Conservation (phyloP, 1,139 yeast genomes). For the Arxiozyma bovina region DNA sequence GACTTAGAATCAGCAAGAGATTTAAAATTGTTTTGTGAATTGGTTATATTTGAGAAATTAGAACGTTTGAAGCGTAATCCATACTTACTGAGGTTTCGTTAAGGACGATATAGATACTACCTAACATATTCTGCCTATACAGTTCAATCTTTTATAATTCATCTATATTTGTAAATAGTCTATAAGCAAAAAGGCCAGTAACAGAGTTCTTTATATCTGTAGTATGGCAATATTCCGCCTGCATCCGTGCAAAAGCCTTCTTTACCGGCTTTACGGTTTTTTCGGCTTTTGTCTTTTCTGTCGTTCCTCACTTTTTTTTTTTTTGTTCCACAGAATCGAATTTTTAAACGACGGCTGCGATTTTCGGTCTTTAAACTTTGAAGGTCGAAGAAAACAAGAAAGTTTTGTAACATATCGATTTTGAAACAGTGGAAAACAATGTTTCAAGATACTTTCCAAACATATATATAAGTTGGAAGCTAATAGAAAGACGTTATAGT, state of each 20-base stretch:
- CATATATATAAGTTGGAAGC: too few relatives aligned
- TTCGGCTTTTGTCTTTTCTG: background rate
- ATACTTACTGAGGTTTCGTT: slow-evolving; percentile 10
- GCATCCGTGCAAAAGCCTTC: background rate
- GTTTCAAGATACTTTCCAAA: background rate
- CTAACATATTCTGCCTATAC: too few relatives aligned
- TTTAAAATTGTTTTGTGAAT: slow-evolving; percentile 55
- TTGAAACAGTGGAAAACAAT: background rate
- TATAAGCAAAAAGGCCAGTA: background rate
- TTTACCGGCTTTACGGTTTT: background rate
- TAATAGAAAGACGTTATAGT: too few relatives aligned
- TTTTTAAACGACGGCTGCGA: background rate
- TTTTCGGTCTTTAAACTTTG: background rate
- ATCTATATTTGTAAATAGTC: background rate
- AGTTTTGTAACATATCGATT: background rate
- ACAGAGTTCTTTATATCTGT: background rate
- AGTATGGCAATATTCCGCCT: background rate
- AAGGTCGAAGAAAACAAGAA: background rate
- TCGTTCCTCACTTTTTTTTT: background rate
- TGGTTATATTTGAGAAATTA: slow-evolving; percentile 55
- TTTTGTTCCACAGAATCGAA: background rate
- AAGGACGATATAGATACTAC: background rate
- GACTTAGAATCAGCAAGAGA: slow-evolving; percentile 70
- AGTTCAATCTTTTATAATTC: background rate
- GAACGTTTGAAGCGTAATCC: slow-evolving; percentile 29